A percentile compares a stretch with the other conserved stretches of the same genome.
Evolutionary conservation across 352 stramenopile genomes (phyloP).

Genomic region (Blastocystis sp.): DNA sequence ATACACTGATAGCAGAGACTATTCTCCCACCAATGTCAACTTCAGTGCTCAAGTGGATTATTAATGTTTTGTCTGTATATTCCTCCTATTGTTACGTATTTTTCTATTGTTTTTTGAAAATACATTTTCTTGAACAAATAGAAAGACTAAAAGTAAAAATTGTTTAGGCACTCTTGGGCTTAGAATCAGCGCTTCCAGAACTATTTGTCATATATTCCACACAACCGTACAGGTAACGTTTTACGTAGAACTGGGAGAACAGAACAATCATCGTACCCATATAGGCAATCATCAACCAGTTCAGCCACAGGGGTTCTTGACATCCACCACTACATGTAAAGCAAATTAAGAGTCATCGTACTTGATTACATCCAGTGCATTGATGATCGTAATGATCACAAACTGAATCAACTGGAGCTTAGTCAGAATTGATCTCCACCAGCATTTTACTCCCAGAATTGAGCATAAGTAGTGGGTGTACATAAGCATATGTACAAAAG

Average conservation of each 20-base stretch:
- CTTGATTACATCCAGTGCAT: slow-evolving; percentile 51
- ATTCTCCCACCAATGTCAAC: slow-evolving; percentile 55
- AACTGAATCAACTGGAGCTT: slow-evolving; percentile 63
- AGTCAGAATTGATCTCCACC: slow-evolving; percentile 63
- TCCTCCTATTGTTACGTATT: slow-evolving; percentile 33
- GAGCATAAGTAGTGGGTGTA: slow-evolving; percentile 67
- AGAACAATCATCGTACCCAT: slow-evolving; percentile 67
- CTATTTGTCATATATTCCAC: not conserved
- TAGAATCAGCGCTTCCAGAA: not conserved
- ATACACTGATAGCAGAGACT: not conserved
- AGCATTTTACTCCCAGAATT: slow-evolving; percentile 52
- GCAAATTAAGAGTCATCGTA: not conserved
- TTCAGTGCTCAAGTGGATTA: slow-evolving; percentile 7
- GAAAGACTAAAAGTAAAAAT: slow-evolving; percentile 9
- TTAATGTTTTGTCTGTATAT: not conserved
- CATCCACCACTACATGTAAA: slow-evolving; percentile 33
- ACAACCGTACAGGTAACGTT: slow-evolving; percentile 44
- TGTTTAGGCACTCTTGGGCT: slow-evolving; percentile 24
- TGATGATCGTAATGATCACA: slow-evolving; percentile 47
- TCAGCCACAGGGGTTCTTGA: slow-evolving; percentile 29
- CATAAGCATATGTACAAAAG: slow-evolving; percentile 65
- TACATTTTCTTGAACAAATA: not conserved
- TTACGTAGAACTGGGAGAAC: slow-evolving; percentile 61
- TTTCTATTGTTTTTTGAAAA: slow-evolving; percentile 3
- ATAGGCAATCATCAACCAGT: slow-evolving; percentile 56